Evolutionary conservation across 2,329 filamentous ascomycete genomes (phyloP).

Genomic region (Sarocladium strictum): DNA sequence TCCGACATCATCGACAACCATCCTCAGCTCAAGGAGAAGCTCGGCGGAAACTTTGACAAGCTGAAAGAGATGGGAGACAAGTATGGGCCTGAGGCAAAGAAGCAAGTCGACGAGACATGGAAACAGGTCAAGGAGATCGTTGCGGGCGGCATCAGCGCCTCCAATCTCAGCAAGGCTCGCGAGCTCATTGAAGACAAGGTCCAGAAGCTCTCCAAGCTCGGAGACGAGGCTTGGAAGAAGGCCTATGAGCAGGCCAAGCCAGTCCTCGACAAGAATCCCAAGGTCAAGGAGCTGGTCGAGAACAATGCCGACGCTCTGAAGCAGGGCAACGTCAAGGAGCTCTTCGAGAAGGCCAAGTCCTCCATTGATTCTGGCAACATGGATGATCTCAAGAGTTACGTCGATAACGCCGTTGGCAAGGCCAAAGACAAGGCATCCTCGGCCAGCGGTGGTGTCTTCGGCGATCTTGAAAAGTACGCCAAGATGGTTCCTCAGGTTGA

Average conservation of each 20-base stretch:
- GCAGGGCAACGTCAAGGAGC: conserved; percentile 57
- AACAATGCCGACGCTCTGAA: conserved; percentile 64
- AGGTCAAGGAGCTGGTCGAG: conserved; percentile 67
- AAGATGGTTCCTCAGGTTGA: conserved; percentile 58
- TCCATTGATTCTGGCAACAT: conserved; percentile 57
- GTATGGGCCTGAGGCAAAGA: conserved; percentile 71
- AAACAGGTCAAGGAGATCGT: conserved; percentile 58
- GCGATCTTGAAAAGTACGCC: conserved; percentile 56
- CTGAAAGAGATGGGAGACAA: conserved; percentile 63
- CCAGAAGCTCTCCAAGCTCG: conserved; percentile 59
- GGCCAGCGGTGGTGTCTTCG: conserved; percentile 25
- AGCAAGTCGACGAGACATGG: conserved; percentile 69
- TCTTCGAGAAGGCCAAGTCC: conserved; percentile 57
- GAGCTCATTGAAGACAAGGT: conserved; percentile 65
- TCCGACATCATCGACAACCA: conserved; percentile 67
- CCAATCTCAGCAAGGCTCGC: conserved; percentile 48
- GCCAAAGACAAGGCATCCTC: conserved; percentile 40
- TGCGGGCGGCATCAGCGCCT: conserved; percentile 51
- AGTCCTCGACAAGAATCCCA: conserved; percentile 68
- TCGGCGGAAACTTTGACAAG: conserved; percentile 62
- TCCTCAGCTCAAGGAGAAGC: conserved; percentile 64
- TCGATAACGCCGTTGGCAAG: conserved; percentile 24
- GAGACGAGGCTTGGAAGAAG: conserved; percentile 68
- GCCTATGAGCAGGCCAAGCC: conserved; percentile 66
- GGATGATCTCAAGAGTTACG: conserved; percentile 32